Percentiles rank a stretch among this genome's conserved stretches.
Evolutionary conservation across 2,329 filamentous ascomycete genomes (phyloP).

Genomic region (Myotisia sp.): DNA sequence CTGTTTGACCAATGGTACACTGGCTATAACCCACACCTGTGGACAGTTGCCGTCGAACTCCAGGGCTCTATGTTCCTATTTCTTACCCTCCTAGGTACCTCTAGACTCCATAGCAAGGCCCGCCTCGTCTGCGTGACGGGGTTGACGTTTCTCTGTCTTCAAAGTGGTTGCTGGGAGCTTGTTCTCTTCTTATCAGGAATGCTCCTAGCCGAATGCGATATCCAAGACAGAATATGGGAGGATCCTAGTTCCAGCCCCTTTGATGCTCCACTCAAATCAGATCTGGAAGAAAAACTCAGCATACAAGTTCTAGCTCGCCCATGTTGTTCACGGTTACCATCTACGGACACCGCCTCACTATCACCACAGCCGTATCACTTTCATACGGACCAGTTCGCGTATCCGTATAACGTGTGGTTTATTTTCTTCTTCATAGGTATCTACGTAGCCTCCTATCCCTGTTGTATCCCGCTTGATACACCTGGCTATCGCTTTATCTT

Average conservation of each 20-base stretch:
- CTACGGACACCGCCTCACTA: conserved; percentile 14
- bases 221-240: conserved; percentile 27
- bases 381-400: no score
- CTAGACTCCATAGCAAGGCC: conserved; percentile 21
- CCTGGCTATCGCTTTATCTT: conserved; percentile 30
- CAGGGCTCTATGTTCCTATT: conserved; percentile 33
- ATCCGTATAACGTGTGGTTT: conserved; percentile 26
- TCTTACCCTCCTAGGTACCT: conserved; percentile 27
- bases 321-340: conserved; percentile 7
- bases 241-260: conserved; percentile 1
- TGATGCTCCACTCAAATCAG: neutral
- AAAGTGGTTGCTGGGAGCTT: conserved; percentile 32
- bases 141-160: conserved; percentile 27
- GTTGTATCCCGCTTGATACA: conserved; percentile 26
- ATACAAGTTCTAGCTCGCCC: neutral
- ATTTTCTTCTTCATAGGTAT: conserved; percentile 27
- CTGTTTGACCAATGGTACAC: conserved; percentile 29
- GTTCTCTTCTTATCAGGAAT: conserved; percentile 31
- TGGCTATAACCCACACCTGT: conserved; percentile 34
- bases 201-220: conserved; percentile 30
- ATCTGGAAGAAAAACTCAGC: conserved; percentile 6
- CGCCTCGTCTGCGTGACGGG: conserved; percentile 23
- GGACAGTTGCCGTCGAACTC: conserved; percentile 35
- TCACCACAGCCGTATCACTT: no score
- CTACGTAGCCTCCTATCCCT: conserved; percentile 31